phyloP scores from a whole-genome alignment of 441 rosid genomes.

The Erodium trifolium region DNA sequence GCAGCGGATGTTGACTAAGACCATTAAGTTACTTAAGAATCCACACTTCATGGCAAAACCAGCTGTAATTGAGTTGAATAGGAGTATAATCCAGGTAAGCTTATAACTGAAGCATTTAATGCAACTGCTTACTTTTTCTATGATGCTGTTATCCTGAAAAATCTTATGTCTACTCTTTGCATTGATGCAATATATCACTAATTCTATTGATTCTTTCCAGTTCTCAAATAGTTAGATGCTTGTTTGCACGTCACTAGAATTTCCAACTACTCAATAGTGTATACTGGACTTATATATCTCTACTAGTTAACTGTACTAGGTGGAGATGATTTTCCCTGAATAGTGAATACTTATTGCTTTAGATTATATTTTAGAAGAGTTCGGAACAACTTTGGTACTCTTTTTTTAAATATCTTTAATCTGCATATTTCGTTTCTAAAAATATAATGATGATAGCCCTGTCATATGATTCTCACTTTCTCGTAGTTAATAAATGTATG shows the following conservation, averaged over 20 bases:
- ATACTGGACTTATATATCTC: neutral
- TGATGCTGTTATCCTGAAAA: neutral
- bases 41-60: constrained; percentile 84
- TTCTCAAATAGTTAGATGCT: neutral
- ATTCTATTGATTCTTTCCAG: neutral
- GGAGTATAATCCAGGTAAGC: constrained; percentile 61
- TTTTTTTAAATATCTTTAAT: neutral
- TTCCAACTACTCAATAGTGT: neutral
- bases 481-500: neutral
- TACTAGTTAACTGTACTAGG: neutral
- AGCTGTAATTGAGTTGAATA: constrained; percentile 65
- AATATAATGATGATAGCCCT: constrained; percentile 12
- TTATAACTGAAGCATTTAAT: constrained; percentile 1
- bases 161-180: neutral
- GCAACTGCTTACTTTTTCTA: constrained; percentile 9
- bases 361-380: neutral
- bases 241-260: neutral
- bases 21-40: constrained; percentile 66
- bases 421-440: neutral
- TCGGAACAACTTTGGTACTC: neutral
- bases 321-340: neutral
- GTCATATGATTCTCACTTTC: neutral
- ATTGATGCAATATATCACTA: neutral
- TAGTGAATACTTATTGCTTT: neutral
- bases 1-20: constrained; percentile 64